Evolutionary conservation across 768 basidiomycete genomes (phyloP).

Genomic region (Naganishia vaughanmartiniae): DNA sequence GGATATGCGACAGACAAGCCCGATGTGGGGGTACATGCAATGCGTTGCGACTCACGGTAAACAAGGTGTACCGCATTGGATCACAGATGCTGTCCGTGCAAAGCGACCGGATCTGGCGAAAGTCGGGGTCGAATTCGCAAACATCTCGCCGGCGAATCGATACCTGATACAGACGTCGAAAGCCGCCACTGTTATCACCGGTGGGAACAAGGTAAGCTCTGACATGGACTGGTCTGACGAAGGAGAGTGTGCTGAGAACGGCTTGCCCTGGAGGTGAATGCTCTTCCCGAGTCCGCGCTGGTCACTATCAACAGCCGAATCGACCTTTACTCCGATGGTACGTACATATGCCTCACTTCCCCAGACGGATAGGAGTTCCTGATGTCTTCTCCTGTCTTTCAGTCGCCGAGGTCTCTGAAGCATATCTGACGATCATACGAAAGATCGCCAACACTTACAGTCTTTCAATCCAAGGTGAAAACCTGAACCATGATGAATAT

Average conservation of each 20-base stretch:
- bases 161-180: constrained; percentile 58
- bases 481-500: background rate
- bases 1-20: constrained; percentile 7
- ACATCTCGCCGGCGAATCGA: constrained; percentile 42
- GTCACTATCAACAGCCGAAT: constrained; percentile 51
- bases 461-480: constrained; percentile 40
- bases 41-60: constrained; percentile 64
- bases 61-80: constrained; percentile 59
- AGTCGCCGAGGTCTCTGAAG: constrained; percentile 43
- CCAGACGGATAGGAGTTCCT: background rate
- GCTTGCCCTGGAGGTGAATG: constrained; percentile 57
- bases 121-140: constrained; percentile 56
- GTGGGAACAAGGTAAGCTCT: constrained; percentile 54
- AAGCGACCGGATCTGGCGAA: constrained; percentile 43
- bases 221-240: background rate
- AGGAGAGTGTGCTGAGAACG: background rate
- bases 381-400: background rate
- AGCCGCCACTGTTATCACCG: constrained; percentile 64
- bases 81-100: constrained; percentile 51
- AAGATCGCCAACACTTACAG: constrained; percentile 40
- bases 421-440: constrained; percentile 40
- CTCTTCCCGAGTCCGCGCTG: constrained; percentile 64
- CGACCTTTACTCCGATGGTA: constrained; percentile 38
- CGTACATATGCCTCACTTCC: background rate
- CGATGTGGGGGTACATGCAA: constrained; percentile 54